A percentile compares a stretch with the other conserved stretches of the same genome.
Conservation (phyloP, 2,329 filamentous ascomycete species). For the Alternaria consortialis region DNA sequence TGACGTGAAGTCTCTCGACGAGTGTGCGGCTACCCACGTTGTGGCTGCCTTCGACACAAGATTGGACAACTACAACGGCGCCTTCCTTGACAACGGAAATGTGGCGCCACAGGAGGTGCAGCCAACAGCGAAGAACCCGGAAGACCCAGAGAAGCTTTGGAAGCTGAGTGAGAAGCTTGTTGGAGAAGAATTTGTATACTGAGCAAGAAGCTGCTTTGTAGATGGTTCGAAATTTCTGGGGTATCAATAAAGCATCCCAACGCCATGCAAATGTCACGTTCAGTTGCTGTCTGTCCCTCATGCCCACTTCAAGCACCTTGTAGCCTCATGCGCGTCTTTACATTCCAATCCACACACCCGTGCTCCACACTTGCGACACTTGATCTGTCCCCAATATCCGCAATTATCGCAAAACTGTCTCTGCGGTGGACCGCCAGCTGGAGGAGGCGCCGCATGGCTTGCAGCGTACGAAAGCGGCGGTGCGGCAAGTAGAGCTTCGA, state of each 20-base stretch:
- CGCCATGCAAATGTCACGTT: not conserved
- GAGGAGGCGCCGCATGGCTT: constrained; percentile 58
- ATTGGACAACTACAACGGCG: constrained; percentile 36
- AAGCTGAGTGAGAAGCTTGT: constrained; percentile 46
- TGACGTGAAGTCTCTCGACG: constrained; percentile 37
- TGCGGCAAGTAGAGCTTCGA: constrained; percentile 69
- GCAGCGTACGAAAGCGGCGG: constrained; percentile 75
- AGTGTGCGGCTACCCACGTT: constrained; percentile 44
- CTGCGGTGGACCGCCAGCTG: constrained; percentile 57
- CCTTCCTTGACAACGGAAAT: constrained; percentile 39
- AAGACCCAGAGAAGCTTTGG: constrained; percentile 43
- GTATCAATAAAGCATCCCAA: constrained; percentile 23
- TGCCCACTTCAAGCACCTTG: constrained; percentile 60
- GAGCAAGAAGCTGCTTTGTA: not conserved
- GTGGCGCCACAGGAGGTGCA: constrained; percentile 22
- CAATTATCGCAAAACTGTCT: constrained; percentile 80
- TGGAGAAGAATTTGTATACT: constrained; percentile 39
- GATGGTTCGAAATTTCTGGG: constrained; percentile 10
- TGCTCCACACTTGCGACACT: constrained; percentile 80
- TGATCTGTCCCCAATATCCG: constrained; percentile 81
- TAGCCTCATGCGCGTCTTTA: constrained; percentile 75
- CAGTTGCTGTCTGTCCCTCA: constrained; percentile 14
- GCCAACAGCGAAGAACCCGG: constrained; percentile 30
- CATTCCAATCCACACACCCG: constrained; percentile 81
- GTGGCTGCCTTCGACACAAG: constrained; percentile 43